Percentiles rank a stretch among this genome's conserved stretches.
These are phyloP conservation scores for Quercus gilva DNA, from an alignment of 306 rosid species.

Conservation along the genomic window DNA sequence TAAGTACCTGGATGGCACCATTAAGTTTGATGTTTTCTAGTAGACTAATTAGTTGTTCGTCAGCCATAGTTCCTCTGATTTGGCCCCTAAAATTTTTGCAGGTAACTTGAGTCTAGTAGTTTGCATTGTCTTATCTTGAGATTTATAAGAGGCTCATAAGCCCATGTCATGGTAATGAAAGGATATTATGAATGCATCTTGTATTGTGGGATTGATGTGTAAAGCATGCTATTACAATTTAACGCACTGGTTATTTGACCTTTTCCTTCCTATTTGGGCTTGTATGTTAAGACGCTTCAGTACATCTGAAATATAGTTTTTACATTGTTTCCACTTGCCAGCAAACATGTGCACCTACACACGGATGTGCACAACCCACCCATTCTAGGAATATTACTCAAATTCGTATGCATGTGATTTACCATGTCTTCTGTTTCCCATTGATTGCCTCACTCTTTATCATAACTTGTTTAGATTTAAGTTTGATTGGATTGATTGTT, in stretches of 20 bases:
- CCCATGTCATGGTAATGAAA: neutral
- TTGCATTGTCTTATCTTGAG: neutral
- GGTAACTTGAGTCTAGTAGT: neutral
- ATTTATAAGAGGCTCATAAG: neutral
- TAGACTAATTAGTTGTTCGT: neutral
- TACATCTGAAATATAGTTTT: neutral
- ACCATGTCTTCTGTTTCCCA: neutral
- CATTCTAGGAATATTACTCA: neutral
- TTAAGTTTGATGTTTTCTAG: slow-evolving; percentile 11
- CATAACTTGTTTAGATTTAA: neutral
- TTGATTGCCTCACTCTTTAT: neutral
- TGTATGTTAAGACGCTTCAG: neutral
- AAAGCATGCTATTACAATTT: neutral
- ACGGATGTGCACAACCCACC: neutral
- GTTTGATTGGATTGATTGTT: neutral
- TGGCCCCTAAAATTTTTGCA: neutral
- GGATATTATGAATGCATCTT: neutral
- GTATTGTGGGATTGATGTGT: neutral
- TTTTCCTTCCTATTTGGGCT: neutral
- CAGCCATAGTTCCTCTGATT: neutral
- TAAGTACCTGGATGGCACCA: neutral
- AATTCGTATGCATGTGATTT: neutral
- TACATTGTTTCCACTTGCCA: neutral
- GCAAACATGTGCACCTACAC: neutral
- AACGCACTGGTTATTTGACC: neutral